Conservation (phyloP, 768 basidiomycete species). For the Tylopilus plumbeoviolaceoides region DNA sequence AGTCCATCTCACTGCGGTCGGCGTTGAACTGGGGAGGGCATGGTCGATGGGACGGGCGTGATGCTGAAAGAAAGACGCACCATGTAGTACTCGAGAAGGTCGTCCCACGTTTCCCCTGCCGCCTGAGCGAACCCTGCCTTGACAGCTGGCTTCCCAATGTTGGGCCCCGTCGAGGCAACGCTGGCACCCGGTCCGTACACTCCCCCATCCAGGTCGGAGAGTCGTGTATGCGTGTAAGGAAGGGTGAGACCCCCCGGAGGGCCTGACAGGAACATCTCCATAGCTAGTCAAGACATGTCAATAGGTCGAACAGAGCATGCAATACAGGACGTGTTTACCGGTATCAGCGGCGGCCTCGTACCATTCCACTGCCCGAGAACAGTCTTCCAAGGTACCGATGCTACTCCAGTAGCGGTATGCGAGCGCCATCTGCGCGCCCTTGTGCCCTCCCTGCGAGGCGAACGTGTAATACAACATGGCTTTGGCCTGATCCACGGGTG, state of each 20-base stretch:
- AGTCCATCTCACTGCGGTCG: constrained; percentile 84
- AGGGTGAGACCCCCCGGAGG: constrained; percentile 89
- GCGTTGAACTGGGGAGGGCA: constrained; percentile 73
- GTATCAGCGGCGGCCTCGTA: constrained; percentile 88
- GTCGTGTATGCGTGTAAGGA: constrained; percentile 71
- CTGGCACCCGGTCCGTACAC: constrained; percentile 95
- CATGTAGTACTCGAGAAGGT: constrained; percentile 88
- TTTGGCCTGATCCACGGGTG: constrained; percentile 66
- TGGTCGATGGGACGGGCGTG: not conserved
- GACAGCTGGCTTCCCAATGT: constrained; percentile 68
- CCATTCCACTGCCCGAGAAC: constrained; percentile 79
- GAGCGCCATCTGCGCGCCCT: constrained; percentile 87
- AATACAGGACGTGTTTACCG: constrained; percentile 44
- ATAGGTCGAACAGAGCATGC: not conserved
- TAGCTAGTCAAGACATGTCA: constrained; percentile 45
- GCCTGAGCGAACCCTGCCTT: constrained; percentile 79
- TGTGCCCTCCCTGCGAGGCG: constrained; percentile 82
- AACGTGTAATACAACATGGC: constrained; percentile 94
- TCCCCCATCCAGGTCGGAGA: constrained; percentile 90
- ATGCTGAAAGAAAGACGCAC: constrained; percentile 36
- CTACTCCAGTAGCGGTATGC: constrained; percentile 96
- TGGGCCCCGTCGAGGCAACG: constrained; percentile 82
- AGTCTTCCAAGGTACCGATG: constrained; percentile 86
- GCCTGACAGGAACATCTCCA: constrained; percentile 75
- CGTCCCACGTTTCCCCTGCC: constrained; percentile 92